Percentiles rank a stretch among this genome's conserved stretches.
These are phyloP conservation scores for Coemansia aciculifera DNA, from an alignment of 192 early-diverging fungal genomes.

Conservation along the genomic window DNA sequence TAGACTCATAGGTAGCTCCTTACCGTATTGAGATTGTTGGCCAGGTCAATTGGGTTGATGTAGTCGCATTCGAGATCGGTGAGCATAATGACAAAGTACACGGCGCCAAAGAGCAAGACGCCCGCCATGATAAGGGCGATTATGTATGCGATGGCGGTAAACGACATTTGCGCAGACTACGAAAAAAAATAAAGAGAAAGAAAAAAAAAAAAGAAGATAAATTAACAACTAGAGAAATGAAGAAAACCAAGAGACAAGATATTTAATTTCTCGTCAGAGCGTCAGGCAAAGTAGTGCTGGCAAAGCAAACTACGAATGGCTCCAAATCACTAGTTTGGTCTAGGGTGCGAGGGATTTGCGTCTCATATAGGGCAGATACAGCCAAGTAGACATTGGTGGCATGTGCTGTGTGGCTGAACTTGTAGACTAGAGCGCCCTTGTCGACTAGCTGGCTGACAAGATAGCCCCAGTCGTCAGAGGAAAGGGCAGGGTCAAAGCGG, in stretches of 20 bases:
- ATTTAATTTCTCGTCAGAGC: neutral
- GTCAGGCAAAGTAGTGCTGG: conserved; percentile 16
- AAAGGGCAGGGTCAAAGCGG: conserved; percentile 18
- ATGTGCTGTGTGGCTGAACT: conserved; percentile 65
- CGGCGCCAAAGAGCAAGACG: conserved; percentile 88
- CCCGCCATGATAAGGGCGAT: conserved; percentile 93
- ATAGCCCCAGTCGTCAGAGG: conserved; percentile 53
- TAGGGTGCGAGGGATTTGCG: conserved; percentile 16
- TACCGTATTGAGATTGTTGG: conserved; percentile 93
- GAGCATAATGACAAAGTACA: conserved; percentile 89
- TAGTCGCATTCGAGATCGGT: conserved; percentile 94
- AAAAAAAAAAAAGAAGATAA: neutral
- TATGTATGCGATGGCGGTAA: conserved; percentile 68
- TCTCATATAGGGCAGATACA: conserved; percentile 16
- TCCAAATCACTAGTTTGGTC: conserved; percentile 28
- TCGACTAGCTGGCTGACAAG: conserved; percentile 60
- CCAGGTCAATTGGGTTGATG: conserved; percentile 99
- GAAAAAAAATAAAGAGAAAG: neutral
- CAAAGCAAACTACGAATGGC: conserved; percentile 27
- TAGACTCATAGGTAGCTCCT: conserved; percentile 12
- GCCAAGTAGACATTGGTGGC: conserved; percentile 60
- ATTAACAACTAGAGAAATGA: neutral
- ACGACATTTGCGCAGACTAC: conserved; percentile 31
- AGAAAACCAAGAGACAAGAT: neutral
- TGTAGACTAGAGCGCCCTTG: conserved; percentile 58